Percentiles rank a stretch among this genome's conserved stretches.
Conservation (phyloP, 208 protist genomes). For the Trypanosomatidae sp. region DNA sequence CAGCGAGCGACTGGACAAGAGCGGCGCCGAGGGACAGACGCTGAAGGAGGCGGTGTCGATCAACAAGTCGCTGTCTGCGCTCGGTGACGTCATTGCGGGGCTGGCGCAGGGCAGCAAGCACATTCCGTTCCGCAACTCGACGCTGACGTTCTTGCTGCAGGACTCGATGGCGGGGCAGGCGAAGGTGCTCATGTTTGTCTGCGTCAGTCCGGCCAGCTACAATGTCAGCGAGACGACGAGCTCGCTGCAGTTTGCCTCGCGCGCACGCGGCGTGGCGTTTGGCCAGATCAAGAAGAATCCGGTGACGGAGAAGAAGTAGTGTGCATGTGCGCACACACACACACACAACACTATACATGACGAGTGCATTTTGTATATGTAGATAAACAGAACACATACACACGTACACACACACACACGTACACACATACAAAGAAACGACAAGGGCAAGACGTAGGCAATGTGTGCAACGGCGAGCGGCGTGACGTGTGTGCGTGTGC, state of each 20-base stretch:
- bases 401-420: background rate
- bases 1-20: constrained; percentile 86
- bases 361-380: background rate
- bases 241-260: constrained; percentile 84
- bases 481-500: no score
- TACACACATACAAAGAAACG: background rate
- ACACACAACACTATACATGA: background rate
- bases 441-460: background rate
- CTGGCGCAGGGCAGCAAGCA: constrained; percentile 75
- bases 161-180: constrained; percentile 90
- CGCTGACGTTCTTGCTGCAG: constrained; percentile 85
- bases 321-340: background rate
- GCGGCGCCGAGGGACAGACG: constrained; percentile 66
- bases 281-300: constrained; percentile 86
- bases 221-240: constrained; percentile 82
- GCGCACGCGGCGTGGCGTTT: constrained; percentile 77
- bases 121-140: constrained; percentile 88
- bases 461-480: no score
- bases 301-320: constrained; percentile 13
- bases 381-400: no score
- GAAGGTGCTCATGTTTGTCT: constrained; percentile 94
- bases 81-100: constrained; percentile 86
- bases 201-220: constrained; percentile 89
- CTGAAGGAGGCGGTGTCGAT: constrained; percentile 88
- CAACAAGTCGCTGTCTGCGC: constrained; percentile 84